Percentiles rank a stretch among this genome's conserved stretches.
Evolutionary conservation across 2,329 filamentous ascomycete species (phyloP).

Genomic region (Fusarium odoratissimum): DNA sequence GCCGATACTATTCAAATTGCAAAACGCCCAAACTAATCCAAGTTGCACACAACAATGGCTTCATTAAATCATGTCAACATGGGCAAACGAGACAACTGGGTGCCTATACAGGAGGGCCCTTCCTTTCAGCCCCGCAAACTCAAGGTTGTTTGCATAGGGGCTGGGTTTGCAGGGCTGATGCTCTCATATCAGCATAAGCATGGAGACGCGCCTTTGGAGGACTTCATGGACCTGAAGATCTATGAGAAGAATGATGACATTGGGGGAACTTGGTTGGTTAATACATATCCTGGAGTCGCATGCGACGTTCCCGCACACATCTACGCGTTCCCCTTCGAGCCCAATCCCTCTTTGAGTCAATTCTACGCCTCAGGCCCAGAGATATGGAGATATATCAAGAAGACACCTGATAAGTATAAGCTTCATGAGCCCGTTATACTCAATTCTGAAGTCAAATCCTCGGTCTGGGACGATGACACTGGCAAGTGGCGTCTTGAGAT

Average conservation of each 20-base stretch:
- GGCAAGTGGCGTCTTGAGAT: neutral
- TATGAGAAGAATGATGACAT: neutral
- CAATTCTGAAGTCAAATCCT: neutral
- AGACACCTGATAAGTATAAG: neutral
- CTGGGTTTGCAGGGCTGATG: neutral
- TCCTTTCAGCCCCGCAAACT: neutral
- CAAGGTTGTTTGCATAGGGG: neutral
- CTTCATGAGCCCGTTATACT: neutral
- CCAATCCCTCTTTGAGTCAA: neutral
- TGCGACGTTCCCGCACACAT: neutral
- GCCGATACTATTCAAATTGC: neutral
- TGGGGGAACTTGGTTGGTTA: neutral
- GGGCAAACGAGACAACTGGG: neutral
- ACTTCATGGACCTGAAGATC: fast-evolving
- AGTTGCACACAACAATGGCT: fast-evolving
- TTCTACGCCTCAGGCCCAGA: neutral
- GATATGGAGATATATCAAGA: neutral
- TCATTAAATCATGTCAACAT: fast-evolving
- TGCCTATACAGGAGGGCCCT: neutral
- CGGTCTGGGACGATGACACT: neutral
- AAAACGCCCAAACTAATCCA: neutral
- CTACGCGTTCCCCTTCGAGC: neutral
- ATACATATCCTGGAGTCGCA: neutral
- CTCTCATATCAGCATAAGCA: neutral
- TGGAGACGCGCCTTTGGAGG: neutral